phyloP scores from a whole-genome alignment of 2,329 filamentous ascomycete genomes.

The Microsporum ferrugineum region DNA sequence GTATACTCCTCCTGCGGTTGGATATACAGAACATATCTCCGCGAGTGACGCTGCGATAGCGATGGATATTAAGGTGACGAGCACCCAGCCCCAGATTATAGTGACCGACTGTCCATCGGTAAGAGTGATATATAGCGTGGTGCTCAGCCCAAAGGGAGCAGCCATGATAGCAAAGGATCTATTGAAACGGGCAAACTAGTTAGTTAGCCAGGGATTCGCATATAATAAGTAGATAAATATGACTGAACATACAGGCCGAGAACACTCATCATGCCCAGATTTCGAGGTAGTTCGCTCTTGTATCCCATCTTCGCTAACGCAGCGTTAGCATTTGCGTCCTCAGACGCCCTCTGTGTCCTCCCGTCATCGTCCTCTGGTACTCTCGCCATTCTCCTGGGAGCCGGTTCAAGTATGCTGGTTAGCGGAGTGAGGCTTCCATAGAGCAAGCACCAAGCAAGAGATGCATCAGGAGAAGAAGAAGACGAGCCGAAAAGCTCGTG shows the following conservation, averaged over 20 bases:
- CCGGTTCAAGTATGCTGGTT: background rate
- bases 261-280: slow-evolving; percentile 57
- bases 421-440: background rate
- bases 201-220: background rate
- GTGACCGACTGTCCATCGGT: slow-evolving; percentile 58
- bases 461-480: no score
- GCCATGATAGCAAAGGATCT: slow-evolving; percentile 65
- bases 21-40: slow-evolving; percentile 59
- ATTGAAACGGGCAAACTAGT: background rate
- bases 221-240: background rate
- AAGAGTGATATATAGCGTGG: slow-evolving; percentile 57
- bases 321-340: slow-evolving; percentile 41
- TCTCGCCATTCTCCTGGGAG: background rate
- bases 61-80: slow-evolving; percentile 52
- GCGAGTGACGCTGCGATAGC: slow-evolving; percentile 55
- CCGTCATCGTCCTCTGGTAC: background rate
- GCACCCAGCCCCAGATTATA: slow-evolving; percentile 58
- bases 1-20: slow-evolving; percentile 58
- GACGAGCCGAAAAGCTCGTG: no score
- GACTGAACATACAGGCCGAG: slow-evolving; percentile 44
- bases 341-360: slow-evolving; percentile 4
- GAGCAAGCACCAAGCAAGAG: background rate
- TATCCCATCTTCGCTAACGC: slow-evolving; percentile 57
- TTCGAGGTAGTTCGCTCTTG: slow-evolving; percentile 53
- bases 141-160: slow-evolving; percentile 55